Percentiles rank a stretch among this genome's conserved stretches.
phyloP scores from a whole-genome alignment of 805 yeast species.

The Yarrowia phangngaensis region DNA sequence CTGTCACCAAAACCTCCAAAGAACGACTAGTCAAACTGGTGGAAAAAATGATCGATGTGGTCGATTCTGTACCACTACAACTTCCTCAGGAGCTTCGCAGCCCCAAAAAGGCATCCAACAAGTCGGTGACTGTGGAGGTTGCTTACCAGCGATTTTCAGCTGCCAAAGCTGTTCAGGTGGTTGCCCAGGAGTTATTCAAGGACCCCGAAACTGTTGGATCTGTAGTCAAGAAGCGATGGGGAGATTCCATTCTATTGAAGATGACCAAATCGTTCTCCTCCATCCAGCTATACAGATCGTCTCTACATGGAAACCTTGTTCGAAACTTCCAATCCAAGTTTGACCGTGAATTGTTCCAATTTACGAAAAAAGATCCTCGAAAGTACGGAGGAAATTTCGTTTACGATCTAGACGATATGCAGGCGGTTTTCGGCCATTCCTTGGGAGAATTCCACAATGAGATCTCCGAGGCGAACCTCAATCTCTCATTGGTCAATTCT shows the following conservation, averaged over 20 bases:
- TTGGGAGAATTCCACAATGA: constrained; percentile 50
- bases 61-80: constrained; percentile 11
- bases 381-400: constrained; percentile 51
- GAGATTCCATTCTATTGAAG: constrained; percentile 29
- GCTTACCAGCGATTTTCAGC: constrained; percentile 40
- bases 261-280: constrained; percentile 41
- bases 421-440: constrained; percentile 48
- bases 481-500: constrained; percentile 58
- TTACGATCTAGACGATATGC: constrained; percentile 62
- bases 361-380: constrained; percentile 48
- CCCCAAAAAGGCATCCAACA: constrained; percentile 25
- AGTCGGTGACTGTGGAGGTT: constrained; percentile 28
- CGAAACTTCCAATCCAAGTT: constrained; percentile 48
- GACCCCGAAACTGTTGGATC: constrained; percentile 46
- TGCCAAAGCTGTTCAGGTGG: constrained; percentile 68
- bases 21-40: constrained; percentile 31
- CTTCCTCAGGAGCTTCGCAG: constrained; percentile 6
- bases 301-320: constrained; percentile 47
- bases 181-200: constrained; percentile 65
- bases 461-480: constrained; percentile 56
- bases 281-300: constrained; percentile 47
- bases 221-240: constrained; percentile 32
- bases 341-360: constrained; percentile 45
- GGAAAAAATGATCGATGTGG: constrained; percentile 13
- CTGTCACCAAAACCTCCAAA: constrained; percentile 46